phyloP scores from a whole-genome alignment of 2,329 filamentous ascomycete genomes.

The Aureobasidium sp. region DNA sequence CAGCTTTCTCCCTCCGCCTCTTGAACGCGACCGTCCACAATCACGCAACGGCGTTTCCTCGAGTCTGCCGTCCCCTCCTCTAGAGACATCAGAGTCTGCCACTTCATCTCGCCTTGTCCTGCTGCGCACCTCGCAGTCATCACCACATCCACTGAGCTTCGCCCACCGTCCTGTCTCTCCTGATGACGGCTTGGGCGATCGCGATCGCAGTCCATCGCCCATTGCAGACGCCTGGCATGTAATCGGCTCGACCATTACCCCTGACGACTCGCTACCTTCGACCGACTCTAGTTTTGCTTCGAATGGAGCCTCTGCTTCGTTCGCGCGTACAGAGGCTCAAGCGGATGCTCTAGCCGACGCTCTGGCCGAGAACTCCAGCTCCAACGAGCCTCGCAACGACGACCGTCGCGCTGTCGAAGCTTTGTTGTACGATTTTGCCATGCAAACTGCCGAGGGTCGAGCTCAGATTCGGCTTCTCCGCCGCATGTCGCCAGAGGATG shows the following conservation, averaged over 20 bases:
- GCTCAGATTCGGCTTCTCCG: slow-evolving; percentile 4
- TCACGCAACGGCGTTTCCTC: background rate
- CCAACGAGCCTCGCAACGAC: background rate
- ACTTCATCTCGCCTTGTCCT: background rate
- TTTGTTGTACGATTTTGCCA: slow-evolving; percentile 12
- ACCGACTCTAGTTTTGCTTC: slow-evolving; percentile 77
- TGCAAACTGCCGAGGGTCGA: slow-evolving; percentile 12
- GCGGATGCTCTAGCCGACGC: background rate
- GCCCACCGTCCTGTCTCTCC: slow-evolving; percentile 6
- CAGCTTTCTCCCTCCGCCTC: slow-evolving; percentile 5
- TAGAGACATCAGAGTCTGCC: background rate
- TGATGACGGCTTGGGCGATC: slow-evolving; percentile 64
- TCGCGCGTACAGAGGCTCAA: slow-evolving; percentile 30
- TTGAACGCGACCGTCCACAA: slow-evolving; percentile 12
- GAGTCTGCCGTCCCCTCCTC: slow-evolving; percentile 11
- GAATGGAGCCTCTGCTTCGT: slow-evolving; percentile 44
- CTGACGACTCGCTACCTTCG: slow-evolving; percentile 74
- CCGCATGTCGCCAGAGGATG: background rate
- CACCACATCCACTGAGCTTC: slow-evolving; percentile 5
- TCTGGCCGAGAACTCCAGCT: background rate
- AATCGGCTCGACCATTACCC: slow-evolving; percentile 70
- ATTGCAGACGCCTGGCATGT: slow-evolving; percentile 69
- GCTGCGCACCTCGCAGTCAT: background rate
- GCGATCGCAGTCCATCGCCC: slow-evolving; percentile 61
- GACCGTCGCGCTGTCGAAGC: slow-evolving; percentile 1